A percentile compares a stretch with the other conserved stretches of the same genome.
Conservation (phyloP, 768 basidiomycete species). For the Xanthoconium stramineum region DNA sequence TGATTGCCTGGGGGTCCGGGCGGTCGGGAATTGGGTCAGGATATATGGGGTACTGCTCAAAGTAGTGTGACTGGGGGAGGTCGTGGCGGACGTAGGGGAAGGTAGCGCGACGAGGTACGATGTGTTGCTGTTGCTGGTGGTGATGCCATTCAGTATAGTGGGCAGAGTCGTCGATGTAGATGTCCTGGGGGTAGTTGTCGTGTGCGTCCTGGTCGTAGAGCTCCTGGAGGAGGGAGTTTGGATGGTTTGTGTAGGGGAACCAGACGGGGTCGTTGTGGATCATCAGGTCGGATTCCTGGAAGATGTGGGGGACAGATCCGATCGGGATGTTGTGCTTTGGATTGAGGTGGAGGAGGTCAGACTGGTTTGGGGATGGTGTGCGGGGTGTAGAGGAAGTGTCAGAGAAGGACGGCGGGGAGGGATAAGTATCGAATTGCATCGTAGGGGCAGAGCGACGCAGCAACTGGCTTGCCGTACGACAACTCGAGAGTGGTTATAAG, state of each 20-base stretch:
- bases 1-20: constrained; percentile 41
- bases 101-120: constrained; percentile 59
- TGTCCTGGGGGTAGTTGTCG: constrained; percentile 35
- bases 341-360: constrained; percentile 35
- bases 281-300: constrained; percentile 39
- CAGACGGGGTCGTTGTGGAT: constrained; percentile 38
- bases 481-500: constrained; percentile 29
- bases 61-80: constrained; percentile 41
- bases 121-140: constrained; percentile 35
- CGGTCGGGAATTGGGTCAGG: constrained; percentile 36
- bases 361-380: constrained; percentile 62
- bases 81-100: constrained; percentile 79
- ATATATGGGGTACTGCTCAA: constrained; percentile 36
- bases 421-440: constrained; percentile 63
- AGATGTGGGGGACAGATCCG: constrained; percentile 50
- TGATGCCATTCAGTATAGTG: constrained; percentile 33
- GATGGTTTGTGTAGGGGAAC: constrained; percentile 33
- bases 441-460: constrained; percentile 20
- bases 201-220: constrained; percentile 62
- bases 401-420: constrained; percentile 50
- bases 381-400: constrained; percentile 67
- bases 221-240: constrained; percentile 63
- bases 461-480: constrained; percentile 13
- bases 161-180: constrained; percentile 36
- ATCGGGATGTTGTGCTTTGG: constrained; percentile 38